Percentiles rank a stretch among this genome's conserved stretches.
Conservation (phyloP, 306 rosid species). For the Gastrolobium villosum region DNA sequence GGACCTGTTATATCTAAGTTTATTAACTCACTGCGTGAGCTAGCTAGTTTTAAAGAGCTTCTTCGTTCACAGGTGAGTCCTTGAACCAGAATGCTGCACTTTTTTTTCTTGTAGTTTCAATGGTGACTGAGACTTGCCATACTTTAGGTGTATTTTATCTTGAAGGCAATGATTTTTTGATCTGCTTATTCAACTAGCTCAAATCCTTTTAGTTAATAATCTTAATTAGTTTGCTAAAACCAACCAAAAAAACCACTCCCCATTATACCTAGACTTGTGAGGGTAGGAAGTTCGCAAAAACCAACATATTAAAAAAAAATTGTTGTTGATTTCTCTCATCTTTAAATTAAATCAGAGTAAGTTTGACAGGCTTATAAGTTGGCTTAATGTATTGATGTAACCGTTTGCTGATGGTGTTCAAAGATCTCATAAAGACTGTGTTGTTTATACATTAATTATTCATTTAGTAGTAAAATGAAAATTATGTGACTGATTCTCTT, state of each 20-base stretch:
- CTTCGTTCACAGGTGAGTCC: constrained; percentile 92
- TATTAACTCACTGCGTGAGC: constrained; percentile 75
- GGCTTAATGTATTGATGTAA: constrained; percentile 16
- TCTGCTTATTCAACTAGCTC: constrained; percentile 30
- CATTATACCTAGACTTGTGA: too few species aligned
- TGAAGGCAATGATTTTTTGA: constrained; percentile 22
- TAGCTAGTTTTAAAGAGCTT: constrained; percentile 94
- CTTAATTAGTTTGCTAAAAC: not conserved
- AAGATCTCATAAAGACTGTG: constrained; percentile 8
- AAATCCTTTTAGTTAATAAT: not conserved
- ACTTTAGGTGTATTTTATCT: constrained; percentile 34
- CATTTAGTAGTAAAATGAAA: constrained; percentile 29
- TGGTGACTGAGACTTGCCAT: constrained; percentile 32
- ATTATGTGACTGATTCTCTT: constrained; percentile 32
- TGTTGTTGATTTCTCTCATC: constrained; percentile 18
- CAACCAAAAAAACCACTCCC: not conserved
- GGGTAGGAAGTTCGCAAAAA: not conserved
- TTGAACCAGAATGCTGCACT: constrained; percentile 33
- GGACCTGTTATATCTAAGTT: constrained; percentile 96
- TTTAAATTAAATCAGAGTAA: constrained; percentile 13
- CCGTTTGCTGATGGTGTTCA: constrained; percentile 7
- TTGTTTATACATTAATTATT: constrained; percentile 8
- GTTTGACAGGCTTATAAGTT: constrained; percentile 26
- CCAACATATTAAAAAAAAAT: constrained; percentile 2
- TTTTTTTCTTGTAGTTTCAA: constrained; percentile 36